Percentiles rank a stretch among this genome's conserved stretches.
Evolutionary conservation across 2,329 filamentous ascomycete genomes (phyloP).

Genomic region (Clarireedia monteithiana): DNA sequence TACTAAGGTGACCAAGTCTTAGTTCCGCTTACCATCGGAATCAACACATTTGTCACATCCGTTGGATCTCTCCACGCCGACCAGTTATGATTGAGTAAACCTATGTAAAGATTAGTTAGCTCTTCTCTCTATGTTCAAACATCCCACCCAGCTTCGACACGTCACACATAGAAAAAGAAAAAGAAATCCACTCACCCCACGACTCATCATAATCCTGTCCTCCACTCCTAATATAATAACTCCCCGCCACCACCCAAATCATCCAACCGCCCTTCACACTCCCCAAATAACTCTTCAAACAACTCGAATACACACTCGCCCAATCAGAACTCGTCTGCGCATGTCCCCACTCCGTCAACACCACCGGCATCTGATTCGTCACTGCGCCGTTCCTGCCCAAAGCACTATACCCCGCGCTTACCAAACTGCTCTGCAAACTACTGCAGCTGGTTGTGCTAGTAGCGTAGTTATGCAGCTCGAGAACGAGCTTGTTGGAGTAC

Average conservation of each 20-base stretch:
- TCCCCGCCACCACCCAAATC: conserved; percentile 52
- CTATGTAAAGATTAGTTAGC: not conserved
- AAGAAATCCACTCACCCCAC: conserved; percentile 41
- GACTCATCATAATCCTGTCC: conserved; percentile 48
- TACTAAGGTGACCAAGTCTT: conserved; percentile 4
- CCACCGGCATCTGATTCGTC: conserved; percentile 33
- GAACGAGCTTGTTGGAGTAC: conserved; percentile 37
- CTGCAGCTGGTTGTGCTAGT: not conserved
- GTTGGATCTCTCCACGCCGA: conserved; percentile 5
- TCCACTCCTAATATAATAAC: conserved; percentile 48
- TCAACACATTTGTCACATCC: not conserved
- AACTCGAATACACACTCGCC: conserved; percentile 41
- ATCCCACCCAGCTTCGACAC: not conserved
- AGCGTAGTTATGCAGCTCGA: conserved; percentile 35
- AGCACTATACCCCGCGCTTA: conserved; percentile 35
- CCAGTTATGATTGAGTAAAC: conserved; percentile 3
- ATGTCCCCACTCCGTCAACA: conserved; percentile 40
- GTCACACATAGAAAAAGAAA: not conserved
- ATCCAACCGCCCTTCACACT: conserved; percentile 42
- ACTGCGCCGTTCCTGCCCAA: conserved; percentile 21
- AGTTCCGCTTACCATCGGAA: conserved; percentile 4
- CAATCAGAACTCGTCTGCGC: conserved; percentile 37
- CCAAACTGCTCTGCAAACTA: conserved; percentile 31
- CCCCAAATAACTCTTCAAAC: conserved; percentile 36
- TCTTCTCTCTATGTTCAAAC: not conserved